Evolutionary conservation across 768 basidiomycete genomes (phyloP).

Genomic region (Serendipita sp.): DNA sequence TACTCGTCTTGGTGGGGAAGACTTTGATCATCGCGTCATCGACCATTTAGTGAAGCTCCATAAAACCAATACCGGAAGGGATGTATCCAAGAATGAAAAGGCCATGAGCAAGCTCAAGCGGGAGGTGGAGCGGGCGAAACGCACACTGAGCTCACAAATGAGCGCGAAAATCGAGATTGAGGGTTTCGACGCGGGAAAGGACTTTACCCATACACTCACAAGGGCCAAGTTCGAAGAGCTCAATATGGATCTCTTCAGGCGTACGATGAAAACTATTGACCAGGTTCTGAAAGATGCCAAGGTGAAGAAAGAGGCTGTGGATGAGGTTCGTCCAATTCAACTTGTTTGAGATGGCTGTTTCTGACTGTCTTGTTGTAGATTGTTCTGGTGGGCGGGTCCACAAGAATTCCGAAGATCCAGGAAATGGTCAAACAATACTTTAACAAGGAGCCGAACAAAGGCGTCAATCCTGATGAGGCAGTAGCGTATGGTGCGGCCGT

Average conservation of each 20-base stretch:
- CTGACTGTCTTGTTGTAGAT: slow-evolving; percentile 9
- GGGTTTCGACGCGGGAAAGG: slow-evolving; percentile 33
- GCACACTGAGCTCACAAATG: slow-evolving; percentile 34
- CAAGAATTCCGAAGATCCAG: slow-evolving; percentile 38
- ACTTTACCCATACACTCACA: slow-evolving; percentile 33
- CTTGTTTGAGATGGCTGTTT: neutral
- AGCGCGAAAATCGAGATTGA: slow-evolving; percentile 32
- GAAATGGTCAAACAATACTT: slow-evolving; percentile 34
- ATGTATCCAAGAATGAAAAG: slow-evolving; percentile 27
- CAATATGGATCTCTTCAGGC: slow-evolving; percentile 36
- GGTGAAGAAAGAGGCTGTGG: slow-evolving; percentile 33
- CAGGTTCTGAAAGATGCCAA: slow-evolving; percentile 36
- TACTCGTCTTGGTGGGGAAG: slow-evolving; percentile 28
- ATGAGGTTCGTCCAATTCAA: slow-evolving; percentile 22
- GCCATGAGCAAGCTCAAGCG: slow-evolving; percentile 37
- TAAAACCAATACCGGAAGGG: slow-evolving; percentile 29
- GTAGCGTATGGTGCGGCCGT: slow-evolving; percentile 39
- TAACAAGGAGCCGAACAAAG: slow-evolving; percentile 34
- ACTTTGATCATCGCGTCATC: slow-evolving; percentile 29
- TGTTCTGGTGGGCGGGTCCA: slow-evolving; percentile 29
- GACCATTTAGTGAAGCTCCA: slow-evolving; percentile 31
- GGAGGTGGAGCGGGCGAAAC: slow-evolving; percentile 56
- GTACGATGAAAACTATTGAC: slow-evolving; percentile 38
- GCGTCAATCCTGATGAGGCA: slow-evolving; percentile 39
- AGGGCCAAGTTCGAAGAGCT: slow-evolving; percentile 38